Evolutionary conservation across 345 rosid species (phyloP).

Genomic region (Citrus hindsii): DNA sequence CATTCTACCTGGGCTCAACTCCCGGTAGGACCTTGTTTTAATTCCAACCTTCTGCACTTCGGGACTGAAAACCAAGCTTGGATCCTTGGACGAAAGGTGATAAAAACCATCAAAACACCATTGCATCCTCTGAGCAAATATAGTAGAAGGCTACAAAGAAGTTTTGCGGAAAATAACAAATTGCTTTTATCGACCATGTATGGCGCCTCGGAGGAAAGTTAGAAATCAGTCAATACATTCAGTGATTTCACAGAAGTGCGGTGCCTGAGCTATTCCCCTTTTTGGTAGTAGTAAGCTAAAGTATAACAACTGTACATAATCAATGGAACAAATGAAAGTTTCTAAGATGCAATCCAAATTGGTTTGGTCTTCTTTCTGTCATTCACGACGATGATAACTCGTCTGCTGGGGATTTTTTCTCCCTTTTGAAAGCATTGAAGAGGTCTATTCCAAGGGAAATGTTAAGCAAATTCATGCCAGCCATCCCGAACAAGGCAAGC

Average conservation of each 20-base stretch:
- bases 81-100: not conserved
- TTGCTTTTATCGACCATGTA: not conserved
- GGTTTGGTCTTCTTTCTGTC: not conserved
- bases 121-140: not conserved
- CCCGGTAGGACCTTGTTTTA: constrained; percentile 23
- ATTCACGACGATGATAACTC: constrained; percentile 14
- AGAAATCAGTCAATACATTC: not conserved
- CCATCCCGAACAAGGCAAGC: constrained; percentile 81
- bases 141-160: not conserved
- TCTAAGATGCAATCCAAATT: not conserved
- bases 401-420: constrained; percentile 34
- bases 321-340: constrained; percentile 3
- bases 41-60: too few species aligned
- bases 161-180: not conserved
- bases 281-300: not conserved
- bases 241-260: not conserved
- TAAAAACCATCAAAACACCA: not conserved
- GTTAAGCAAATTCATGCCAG: constrained; percentile 80
- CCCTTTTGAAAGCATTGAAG: constrained; percentile 64
- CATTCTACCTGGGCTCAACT: constrained; percentile 96
- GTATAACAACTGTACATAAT: not conserved
- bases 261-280: not conserved
- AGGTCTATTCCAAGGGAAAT: constrained; percentile 74
- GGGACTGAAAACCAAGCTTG: too few species aligned
- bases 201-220: too few species aligned